A percentile compares a stretch with the other conserved stretches of the same genome.
Evolutionary conservation across 768 basidiomycete species (phyloP).

Genomic region (Phlebiopsis flavidoalba): DNA sequence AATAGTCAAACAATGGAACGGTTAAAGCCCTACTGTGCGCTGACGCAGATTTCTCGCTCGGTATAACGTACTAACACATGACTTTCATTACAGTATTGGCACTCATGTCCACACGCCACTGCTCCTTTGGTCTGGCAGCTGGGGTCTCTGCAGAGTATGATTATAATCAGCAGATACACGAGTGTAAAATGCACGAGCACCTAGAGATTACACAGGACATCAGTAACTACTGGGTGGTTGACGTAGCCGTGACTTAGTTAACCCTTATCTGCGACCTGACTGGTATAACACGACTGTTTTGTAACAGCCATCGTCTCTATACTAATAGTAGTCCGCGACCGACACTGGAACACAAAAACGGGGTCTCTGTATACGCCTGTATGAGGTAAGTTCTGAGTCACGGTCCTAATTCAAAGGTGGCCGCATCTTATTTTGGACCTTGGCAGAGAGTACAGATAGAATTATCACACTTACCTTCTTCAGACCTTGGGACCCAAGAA

Average conservation of each 20-base stretch:
- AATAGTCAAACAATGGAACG: conserved; percentile 11
- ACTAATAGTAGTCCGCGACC: too few relatives aligned
- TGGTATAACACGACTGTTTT: too few relatives aligned
- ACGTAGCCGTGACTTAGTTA: conserved; percentile 9
- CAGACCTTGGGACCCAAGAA: conserved; percentile 13
- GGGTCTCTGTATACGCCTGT: too few relatives aligned
- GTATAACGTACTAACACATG: neutral
- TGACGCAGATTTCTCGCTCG: neutral
- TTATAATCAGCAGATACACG: conserved; percentile 5
- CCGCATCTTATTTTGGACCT: too few relatives aligned
- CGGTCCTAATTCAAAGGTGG: too few relatives aligned
- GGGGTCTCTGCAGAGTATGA: conserved; percentile 12
- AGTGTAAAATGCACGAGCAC: conserved; percentile 5
- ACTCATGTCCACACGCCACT: conserved; percentile 11
- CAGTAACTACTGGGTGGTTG: conserved; percentile 16
- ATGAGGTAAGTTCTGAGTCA: too few relatives aligned
- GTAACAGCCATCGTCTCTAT: too few relatives aligned
- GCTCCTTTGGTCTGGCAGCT: conserved; percentile 14
- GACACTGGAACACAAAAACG: too few relatives aligned
- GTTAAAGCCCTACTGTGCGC: conserved; percentile 4
- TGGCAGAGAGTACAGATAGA: conserved; percentile 13
- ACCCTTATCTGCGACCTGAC: too few relatives aligned
- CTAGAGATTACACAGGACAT: conserved; percentile 10
- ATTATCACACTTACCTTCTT: conserved; percentile 15
- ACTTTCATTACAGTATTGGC: conserved; percentile 4